phyloP scores from a whole-genome alignment of 768 basidiomycete genomes.

The Serendipita sp. region DNA sequence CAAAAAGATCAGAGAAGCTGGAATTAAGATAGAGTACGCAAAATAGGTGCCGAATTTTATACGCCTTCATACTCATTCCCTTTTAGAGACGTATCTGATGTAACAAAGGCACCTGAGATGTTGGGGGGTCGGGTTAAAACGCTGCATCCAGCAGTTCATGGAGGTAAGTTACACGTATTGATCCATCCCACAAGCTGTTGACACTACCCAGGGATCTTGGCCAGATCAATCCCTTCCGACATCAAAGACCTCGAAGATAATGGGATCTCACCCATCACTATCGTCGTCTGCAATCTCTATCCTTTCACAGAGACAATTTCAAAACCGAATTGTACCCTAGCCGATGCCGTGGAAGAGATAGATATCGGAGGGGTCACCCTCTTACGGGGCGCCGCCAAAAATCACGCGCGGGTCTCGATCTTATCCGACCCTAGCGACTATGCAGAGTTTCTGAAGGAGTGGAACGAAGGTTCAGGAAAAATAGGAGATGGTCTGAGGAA shows the following conservation, averaged over 20 bases:
- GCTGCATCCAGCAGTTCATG: conserved; percentile 93
- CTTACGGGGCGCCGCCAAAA: conserved; percentile 94
- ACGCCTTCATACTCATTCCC: neutral
- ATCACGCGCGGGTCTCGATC: conserved; percentile 83
- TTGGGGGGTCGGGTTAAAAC: conserved; percentile 97
- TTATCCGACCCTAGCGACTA: conserved; percentile 86
- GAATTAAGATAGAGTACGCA: conserved; percentile 75
- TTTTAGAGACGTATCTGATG: conserved; percentile 82
- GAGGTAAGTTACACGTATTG: conserved; percentile 38
- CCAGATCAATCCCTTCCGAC: conserved; percentile 82
- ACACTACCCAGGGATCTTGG: conserved; percentile 61
- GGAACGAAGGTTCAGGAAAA: conserved; percentile 56
- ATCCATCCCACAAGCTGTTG: neutral
- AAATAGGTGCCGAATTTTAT: neutral
- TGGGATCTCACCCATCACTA: conserved; percentile 77
- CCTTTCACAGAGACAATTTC: conserved; percentile 89
- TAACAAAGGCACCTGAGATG: conserved; percentile 98
- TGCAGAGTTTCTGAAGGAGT: conserved; percentile 58
- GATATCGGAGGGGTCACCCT: conserved; percentile 98
- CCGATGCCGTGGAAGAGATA: conserved; percentile 91
- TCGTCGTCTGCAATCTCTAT: conserved; percentile 99
- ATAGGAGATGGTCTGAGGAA: conserved; percentile 56
- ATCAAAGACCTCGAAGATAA: conserved; percentile 70
- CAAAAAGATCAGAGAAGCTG: conserved; percentile 90
- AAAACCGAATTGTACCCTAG: conserved; percentile 73